phyloP scores from a whole-genome alignment of 805 yeast species.

The Candida pseudoglaebosa region DNA sequence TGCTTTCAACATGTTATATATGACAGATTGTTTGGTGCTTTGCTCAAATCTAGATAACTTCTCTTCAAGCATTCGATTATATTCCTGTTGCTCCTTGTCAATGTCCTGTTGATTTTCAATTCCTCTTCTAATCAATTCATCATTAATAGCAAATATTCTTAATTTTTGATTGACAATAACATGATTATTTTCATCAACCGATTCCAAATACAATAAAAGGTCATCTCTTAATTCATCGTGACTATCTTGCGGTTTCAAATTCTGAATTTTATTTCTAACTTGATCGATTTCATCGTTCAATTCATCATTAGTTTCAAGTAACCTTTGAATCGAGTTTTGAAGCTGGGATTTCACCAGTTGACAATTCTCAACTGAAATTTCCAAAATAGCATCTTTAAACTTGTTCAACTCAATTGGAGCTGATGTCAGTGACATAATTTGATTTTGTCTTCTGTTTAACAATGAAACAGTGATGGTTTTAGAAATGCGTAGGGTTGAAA shows the following conservation, averaged over 20 bases:
- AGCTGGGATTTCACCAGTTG: slow-evolving; percentile 15
- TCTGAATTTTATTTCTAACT: slow-evolving; percentile 11
- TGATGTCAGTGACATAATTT: slow-evolving; percentile 19
- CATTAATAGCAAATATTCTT: slow-evolving; percentile 41
- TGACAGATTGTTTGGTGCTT: not conserved
- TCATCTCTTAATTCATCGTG: slow-evolving; percentile 40
- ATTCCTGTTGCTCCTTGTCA: slow-evolving; percentile 3
- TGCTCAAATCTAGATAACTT: not conserved
- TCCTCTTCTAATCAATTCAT: slow-evolving; percentile 47
- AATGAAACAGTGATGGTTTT: not conserved
- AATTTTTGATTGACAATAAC: slow-evolving; percentile 51
- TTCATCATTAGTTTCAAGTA: slow-evolving; percentile 49
- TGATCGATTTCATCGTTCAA: slow-evolving; percentile 38
- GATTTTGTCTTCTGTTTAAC: not conserved
- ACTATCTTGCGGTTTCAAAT: slow-evolving; percentile 2
- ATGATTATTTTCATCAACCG: slow-evolving; percentile 50
- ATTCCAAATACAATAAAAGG: slow-evolving; percentile 47
- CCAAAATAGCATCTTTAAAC: slow-evolving; percentile 50
- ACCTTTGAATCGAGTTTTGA: slow-evolving; percentile 41
- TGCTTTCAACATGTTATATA: slow-evolving; percentile 1
- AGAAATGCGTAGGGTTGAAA: not conserved
- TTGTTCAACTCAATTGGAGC: slow-evolving; percentile 34
- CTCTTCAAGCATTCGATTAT: slow-evolving; percentile 4
- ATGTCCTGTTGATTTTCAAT: slow-evolving; percentile 8
- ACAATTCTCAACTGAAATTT: slow-evolving; percentile 41